Conservation (phyloP, 1,139 yeast genomes). For the Suhomyces wounanorum region DNA sequence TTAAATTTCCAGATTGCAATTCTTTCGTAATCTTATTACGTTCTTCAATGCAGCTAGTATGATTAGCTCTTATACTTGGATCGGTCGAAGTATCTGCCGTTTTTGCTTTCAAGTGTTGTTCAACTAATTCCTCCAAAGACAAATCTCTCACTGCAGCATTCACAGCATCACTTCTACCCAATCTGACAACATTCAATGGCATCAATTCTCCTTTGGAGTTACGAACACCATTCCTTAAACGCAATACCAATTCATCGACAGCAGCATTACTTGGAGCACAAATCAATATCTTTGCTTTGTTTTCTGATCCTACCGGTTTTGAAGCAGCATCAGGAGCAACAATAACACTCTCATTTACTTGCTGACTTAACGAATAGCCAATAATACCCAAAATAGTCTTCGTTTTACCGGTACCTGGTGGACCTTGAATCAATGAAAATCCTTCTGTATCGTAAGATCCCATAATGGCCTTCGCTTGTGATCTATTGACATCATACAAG, state of each 20-base stretch:
- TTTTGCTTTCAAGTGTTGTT: constrained; percentile 55
- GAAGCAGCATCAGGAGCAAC: constrained; percentile 30
- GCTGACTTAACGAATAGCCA: constrained; percentile 63
- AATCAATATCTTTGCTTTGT: constrained; percentile 56
- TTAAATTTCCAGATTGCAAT: constrained; percentile 34
- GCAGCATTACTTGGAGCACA: constrained; percentile 99
- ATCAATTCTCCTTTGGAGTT: constrained; percentile 58
- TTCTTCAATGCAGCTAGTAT: constrained; percentile 51
- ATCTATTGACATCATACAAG: constrained; percentile 67
- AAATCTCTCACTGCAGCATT: constrained; percentile 80
- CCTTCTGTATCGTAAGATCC: constrained; percentile 72
- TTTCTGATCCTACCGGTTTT: constrained; percentile 15
- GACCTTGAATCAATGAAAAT: constrained; percentile 92
- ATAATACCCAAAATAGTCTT: constrained; percentile 92
- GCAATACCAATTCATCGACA: constrained; percentile 90
- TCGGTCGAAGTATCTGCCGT: constrained; percentile 40
- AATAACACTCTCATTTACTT: constrained; percentile 31
- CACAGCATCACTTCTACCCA: constrained; percentile 89
- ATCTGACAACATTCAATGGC: constrained; percentile 75
- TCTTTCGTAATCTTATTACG: constrained; percentile 50
- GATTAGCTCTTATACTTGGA: constrained; percentile 52
- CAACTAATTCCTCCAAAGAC: constrained; percentile 86
- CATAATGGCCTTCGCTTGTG: constrained; percentile 88
- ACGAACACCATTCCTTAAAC: constrained; percentile 74
- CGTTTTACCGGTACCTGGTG: constrained; percentile 98